These are phyloP conservation scores for rapeseed (Brassica napus) DNA, from an alignment of 345 rosid genomes.

Conservation along the genomic window DNA sequence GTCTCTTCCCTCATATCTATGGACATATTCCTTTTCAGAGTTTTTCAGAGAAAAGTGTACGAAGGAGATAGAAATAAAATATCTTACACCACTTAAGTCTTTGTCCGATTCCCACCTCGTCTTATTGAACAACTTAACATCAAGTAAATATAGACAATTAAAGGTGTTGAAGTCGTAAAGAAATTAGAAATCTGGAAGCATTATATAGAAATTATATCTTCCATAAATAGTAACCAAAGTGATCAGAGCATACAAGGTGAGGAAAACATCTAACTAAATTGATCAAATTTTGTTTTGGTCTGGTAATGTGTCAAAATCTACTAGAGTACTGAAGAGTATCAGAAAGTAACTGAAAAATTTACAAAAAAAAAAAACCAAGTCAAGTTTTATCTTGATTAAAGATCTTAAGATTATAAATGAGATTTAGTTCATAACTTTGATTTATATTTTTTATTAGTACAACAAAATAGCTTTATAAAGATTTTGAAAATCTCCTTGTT, in stretches of 20 bases:
- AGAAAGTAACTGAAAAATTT: background rate
- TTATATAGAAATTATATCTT: background rate
- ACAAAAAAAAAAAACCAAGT: too few species aligned
- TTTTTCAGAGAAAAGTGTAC: background rate
- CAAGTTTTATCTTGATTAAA: too few species aligned
- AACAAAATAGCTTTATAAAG: too few species aligned
- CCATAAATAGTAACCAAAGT: too few species aligned
- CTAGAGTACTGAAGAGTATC: background rate
- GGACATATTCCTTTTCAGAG: slow-evolving; percentile 4
- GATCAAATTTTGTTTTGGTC: too few species aligned
- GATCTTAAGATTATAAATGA: too few species aligned
- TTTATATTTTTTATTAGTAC: too few species aligned
- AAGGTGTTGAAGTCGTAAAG: background rate
- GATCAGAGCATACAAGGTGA: too few species aligned
- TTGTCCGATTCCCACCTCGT: slow-evolving; percentile 4
- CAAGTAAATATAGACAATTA: background rate
- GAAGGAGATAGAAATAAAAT: background rate
- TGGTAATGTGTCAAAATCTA: background rate
- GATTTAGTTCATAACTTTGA: too few species aligned
- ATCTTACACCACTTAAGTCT: slow-evolving; percentile 17
- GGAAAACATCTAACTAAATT: too few species aligned
- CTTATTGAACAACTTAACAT: background rate
- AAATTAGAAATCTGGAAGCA: background rate
- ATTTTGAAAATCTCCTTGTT: too few species aligned
- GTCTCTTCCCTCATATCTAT: background rate